phyloP scores from a whole-genome alignment of 306 rosid genomes.

The Glycine latifolia region DNA sequence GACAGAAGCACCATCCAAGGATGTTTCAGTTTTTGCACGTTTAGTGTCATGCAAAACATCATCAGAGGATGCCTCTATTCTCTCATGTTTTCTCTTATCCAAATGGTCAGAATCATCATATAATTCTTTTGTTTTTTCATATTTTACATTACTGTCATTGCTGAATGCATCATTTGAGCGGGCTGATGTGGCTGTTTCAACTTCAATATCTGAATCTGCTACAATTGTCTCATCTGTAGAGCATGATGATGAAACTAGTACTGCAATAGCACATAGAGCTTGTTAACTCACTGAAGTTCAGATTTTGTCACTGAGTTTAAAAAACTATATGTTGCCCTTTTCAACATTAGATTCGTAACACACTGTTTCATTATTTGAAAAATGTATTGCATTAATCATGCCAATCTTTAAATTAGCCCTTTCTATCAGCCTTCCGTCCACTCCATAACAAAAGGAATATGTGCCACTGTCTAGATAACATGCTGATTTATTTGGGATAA shows the following conservation, averaged over 20 bases:
- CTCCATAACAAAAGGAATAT: slow-evolving; percentile 1
- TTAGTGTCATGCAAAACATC: slow-evolving; percentile 44
- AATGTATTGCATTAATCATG: slow-evolving; percentile 32
- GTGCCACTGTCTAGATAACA: neutral
- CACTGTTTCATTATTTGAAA: slow-evolving; percentile 21
- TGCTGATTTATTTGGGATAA: slow-evolving; percentile 13
- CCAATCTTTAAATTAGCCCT: slow-evolving; percentile 27
- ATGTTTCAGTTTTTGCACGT: slow-evolving; percentile 41
- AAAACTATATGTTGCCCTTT: neutral
- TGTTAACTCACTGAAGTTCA: slow-evolving; percentile 23
- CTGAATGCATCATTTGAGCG: slow-evolving; percentile 47
- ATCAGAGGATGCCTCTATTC: slow-evolving; percentile 34
- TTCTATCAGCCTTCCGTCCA: slow-evolving; percentile 13
- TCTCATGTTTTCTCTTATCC: slow-evolving; percentile 39
- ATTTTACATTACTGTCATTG: slow-evolving; percentile 45
- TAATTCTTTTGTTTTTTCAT: slow-evolving; percentile 37
- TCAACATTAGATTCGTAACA: neutral
- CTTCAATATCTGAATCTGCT: slow-evolving; percentile 85
- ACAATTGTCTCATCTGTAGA: slow-evolving; percentile 91
- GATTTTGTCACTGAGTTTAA: slow-evolving; percentile 5
- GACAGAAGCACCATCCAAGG: slow-evolving; percentile 46
- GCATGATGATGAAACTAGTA: slow-evolving; percentile 83
- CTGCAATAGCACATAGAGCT: slow-evolving; percentile 60
- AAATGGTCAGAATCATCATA: slow-evolving; percentile 39
- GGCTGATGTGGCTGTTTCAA: slow-evolving; percentile 68